Base-by-base conservation (phyloP, 1,139 yeast species). In the Wickerhamomyces sp. region DNA sequence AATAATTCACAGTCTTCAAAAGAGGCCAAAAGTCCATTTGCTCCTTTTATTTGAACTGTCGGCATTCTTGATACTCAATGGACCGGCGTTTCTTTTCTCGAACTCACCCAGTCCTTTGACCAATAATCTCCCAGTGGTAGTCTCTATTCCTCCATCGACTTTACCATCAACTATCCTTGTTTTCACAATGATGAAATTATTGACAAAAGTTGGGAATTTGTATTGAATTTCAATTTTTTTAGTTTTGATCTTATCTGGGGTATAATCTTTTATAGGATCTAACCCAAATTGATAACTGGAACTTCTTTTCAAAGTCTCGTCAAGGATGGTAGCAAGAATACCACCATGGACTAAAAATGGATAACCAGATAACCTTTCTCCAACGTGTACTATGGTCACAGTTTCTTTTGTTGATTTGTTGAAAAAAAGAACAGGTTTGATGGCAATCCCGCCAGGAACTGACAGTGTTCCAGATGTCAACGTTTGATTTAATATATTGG, bases 281-380 rank as follows among this genome's bases (percentile, higher is more conserved):
- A 49, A 54, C 2, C 57, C 61, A 43, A 64, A 51, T 8, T 55
- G 44, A 39, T 78, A 65, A 8, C 76, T 72, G 0, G 84, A 83
- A 45, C 78, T 76, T 43, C 84, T 64, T 47, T 78, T 81, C 66
- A 81, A 74, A 5, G 86, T 73, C 52, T 90, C 96, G 59, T 87
- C 94, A 48, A 89, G 68, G 13, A 91, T 68, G 0, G 95, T 84
- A 9, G 95, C 95, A 35, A 91, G 65, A 37, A 91, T 79, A 0
- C 98, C 98, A 4, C 98, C 98, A 60, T 91, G 98, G 1, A 89
- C 76, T 35, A 91, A 69, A 55, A 87, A 81, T 1, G 97, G 97
- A 60, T 84, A 90, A 2, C 98, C 98, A 41, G 94, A 82, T 34
- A 90, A 66, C 51, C 76, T 76, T 59, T 84, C 79, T 0, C 98